Evolutionary conservation across 2,329 filamentous ascomycete genomes (phyloP), one percentile per base, ranked within the genome.

Genomic region (Coniochaeta prunicola): DNA sequence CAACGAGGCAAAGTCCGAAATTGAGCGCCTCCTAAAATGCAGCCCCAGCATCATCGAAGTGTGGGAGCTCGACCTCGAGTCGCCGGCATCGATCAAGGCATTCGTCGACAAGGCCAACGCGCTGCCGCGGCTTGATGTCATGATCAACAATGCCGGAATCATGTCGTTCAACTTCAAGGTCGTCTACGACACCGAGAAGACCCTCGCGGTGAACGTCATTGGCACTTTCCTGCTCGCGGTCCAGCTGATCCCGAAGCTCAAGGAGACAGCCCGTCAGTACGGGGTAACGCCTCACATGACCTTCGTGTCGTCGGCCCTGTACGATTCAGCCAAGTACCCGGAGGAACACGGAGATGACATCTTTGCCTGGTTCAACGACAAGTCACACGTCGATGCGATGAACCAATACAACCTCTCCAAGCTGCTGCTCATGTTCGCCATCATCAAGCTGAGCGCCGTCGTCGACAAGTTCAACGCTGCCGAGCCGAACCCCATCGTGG

Each of bases 61-160:
- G 54, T 70, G 76, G 58, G 68, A 73, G 65, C 73, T 74, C 64
- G 74, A 77, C 64, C 72, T 73, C 45, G 68, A 69, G 30, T 72
- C 71, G 2, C 66, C 71, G 7, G 60, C 66, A 7, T 69, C 67
- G 33, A 70, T 77, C 53, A 65, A 66, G 28, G 66, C 67, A 45
- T 73, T 76, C 58, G 69, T 69, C 26, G 64, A 64, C 7, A 63
- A 69, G 36, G 71, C 72, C 56, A 61, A 53, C 19, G 7, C 31
- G 6, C 56, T 64, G 21, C 57, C 36, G 13, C 59, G 63, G 10
- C 48, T 66, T 15, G 71, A 76, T 53, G 74, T 66, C 58, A 59
- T 77, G 7, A 69, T 77, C 64, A 73, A 75, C 60, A 68, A 76
- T 42, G 74, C 74, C 0, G 75, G 72, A 17, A 53, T 64, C 12